Evolutionary conservation across 75 land plant genomes (phyloP).

Genomic region (Gnetum montanum): DNA sequence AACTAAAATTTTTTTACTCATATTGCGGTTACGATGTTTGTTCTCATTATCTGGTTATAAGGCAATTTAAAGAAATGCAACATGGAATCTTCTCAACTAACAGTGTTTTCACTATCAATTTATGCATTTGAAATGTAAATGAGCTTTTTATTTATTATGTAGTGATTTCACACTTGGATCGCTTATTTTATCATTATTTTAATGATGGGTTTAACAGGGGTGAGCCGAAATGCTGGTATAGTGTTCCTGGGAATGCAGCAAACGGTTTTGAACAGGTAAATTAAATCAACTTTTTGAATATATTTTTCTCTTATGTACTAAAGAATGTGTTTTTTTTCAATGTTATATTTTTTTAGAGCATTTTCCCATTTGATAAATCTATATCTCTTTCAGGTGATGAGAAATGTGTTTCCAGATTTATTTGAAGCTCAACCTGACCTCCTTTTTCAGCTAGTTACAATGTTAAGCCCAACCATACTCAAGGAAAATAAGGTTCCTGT

Average conservation of each 20-base stretch:
- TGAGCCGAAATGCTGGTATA: slow-evolving; percentile 97
- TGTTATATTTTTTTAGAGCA: not conserved
- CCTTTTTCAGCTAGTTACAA: slow-evolving; percentile 94
- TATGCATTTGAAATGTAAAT: no score
- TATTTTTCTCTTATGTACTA: no score
- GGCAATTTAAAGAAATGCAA: no score
- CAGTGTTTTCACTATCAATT: no score
- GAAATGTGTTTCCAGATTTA: slow-evolving; percentile 71
- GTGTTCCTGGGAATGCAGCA: slow-evolving; percentile 91
- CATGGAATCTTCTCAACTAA: no score
- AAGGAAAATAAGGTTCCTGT: slow-evolving; percentile 79
- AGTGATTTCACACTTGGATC: no score
- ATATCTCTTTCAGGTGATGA: slow-evolving; percentile 72
- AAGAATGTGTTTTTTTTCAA: not conserved
- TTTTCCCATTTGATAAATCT: not conserved
- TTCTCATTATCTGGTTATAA: no score
- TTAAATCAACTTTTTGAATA: not conserved
- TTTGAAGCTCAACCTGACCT: slow-evolving; percentile 97
- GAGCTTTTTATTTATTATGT: no score
- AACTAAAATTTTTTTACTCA: no score
- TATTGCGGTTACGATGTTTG: no score
- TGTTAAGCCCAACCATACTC: slow-evolving; percentile 90
- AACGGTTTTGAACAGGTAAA: slow-evolving; percentile 87
- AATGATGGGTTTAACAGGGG: no score
- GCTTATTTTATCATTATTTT: no score